Conservation (phyloP, 352 stramenopile genomes). For the Globisporangium emineosum region DNA sequence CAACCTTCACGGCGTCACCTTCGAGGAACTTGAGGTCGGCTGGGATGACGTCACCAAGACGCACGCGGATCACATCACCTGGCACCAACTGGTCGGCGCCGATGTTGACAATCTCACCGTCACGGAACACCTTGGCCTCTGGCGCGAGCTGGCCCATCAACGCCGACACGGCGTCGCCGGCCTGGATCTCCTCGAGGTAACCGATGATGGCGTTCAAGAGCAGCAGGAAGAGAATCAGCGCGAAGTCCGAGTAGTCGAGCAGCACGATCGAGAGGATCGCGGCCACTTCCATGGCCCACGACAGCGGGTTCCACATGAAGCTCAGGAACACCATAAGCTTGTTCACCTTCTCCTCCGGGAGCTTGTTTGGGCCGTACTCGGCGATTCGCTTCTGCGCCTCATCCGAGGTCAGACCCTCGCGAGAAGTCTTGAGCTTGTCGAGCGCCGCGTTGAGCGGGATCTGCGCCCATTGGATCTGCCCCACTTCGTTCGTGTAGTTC, state of each 20-base stretch:
- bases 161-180: slow-evolving; percentile 82
- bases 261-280: slow-evolving; percentile 73
- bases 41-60: slow-evolving; percentile 90
- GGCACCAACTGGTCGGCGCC: slow-evolving; percentile 64
- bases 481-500: slow-evolving; percentile 78
- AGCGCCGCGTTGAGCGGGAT: slow-evolving; percentile 77
- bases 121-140: slow-evolving; percentile 78
- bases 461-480: slow-evolving; percentile 71
- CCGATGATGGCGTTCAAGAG: slow-evolving; percentile 74
- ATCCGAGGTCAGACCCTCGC: slow-evolving; percentile 64
- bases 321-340: slow-evolving; percentile 73
- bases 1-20: slow-evolving; percentile 79
- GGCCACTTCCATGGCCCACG: slow-evolving; percentile 78
- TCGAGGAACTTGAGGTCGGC: slow-evolving; percentile 88
- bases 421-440: slow-evolving; percentile 77
- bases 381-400: slow-evolving; percentile 71
- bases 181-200: slow-evolving; percentile 84
- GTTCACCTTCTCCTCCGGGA: slow-evolving; percentile 76
- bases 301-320: slow-evolving; percentile 85
- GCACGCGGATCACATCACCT: slow-evolving; percentile 70
- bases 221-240: slow-evolving; percentile 64
- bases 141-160: slow-evolving; percentile 89
- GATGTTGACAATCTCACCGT: slow-evolving; percentile 73
- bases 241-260: slow-evolving; percentile 77
- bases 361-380: slow-evolving; percentile 81